Conservation (phyloP, 1,139 yeast genomes). For the Saccharomyces hybrid region DNA sequence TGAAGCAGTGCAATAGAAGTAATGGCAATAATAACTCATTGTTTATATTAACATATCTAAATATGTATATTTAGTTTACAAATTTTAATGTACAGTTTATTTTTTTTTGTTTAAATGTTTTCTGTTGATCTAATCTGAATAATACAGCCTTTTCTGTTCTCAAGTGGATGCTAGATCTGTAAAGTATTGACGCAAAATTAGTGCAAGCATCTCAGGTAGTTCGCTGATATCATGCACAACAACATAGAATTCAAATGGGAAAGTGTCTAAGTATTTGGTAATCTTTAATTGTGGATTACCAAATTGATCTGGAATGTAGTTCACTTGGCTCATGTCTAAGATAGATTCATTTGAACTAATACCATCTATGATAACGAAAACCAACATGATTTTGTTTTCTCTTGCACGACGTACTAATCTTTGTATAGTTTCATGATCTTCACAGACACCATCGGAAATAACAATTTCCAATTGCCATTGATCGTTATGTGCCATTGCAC, state of each 20-base stretch:
- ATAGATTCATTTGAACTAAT: conserved; percentile 78
- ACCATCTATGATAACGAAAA: conserved; percentile 90
- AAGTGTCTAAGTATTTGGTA: conserved; percentile 77
- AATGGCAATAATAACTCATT: neutral
- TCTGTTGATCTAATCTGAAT: neutral
- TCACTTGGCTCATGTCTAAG: conserved; percentile 90
- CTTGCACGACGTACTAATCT: conserved; percentile 84
- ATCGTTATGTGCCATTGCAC: conserved; percentile 49
- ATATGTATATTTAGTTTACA: conserved; percentile 1
- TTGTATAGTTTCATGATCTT: conserved; percentile 77
- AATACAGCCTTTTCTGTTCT: neutral
- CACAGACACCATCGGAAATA: conserved; percentile 93
- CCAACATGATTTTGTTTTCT: conserved; percentile 89
- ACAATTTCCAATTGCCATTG: conserved; percentile 92
- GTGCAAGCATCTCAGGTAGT: conserved; percentile 83
- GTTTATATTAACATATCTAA: neutral
- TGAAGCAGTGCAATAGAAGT: neutral
- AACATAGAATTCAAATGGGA: conserved; percentile 95
- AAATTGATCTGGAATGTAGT: conserved; percentile 57
- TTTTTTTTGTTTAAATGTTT: neutral
- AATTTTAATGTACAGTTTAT: neutral
- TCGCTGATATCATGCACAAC: conserved; percentile 85
- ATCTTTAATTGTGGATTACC: conserved; percentile 73
- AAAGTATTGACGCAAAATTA: conserved; percentile 87
- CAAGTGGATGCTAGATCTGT: conserved; percentile 48